Evolutionary conservation across 768 basidiomycete genomes (phyloP).

Genomic region (Mycena chlorophos): DNA sequence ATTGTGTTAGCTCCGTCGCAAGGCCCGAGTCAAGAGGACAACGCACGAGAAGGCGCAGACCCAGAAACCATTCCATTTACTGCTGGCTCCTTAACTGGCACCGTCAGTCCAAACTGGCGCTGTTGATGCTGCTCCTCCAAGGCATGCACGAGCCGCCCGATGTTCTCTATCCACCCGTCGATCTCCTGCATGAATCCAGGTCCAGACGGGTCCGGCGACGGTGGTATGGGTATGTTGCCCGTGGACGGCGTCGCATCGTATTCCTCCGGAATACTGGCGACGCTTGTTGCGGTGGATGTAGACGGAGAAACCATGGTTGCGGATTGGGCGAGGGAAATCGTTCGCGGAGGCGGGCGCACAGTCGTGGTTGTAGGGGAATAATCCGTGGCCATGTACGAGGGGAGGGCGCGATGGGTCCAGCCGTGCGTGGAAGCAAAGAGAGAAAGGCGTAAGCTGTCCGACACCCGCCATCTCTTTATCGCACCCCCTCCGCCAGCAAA

Average conservation of each 20-base stretch:
- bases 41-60: neutral
- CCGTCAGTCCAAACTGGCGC: constrained; percentile 5
- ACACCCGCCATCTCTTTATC: no score
- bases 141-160: constrained; percentile 9
- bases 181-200: constrained; percentile 11
- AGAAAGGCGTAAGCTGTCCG: no score
- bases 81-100: neutral
- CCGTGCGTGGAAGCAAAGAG: neutral
- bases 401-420: neutral
- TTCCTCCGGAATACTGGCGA: neutral
- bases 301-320: neutral
- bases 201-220: neutral
- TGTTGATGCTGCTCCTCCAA: constrained; percentile 18
- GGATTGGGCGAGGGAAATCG: no score
- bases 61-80: neutral
- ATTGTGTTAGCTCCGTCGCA: no score
- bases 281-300: neutral
- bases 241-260: constrained; percentile 1
- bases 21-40: no score
- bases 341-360: neutral
- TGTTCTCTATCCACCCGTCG: constrained; percentile 19
- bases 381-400: neutral
- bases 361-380: neutral
- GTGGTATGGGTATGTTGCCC: neutral
- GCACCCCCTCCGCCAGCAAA: no score